Base-by-base conservation (phyloP, 805 yeast genomes). In the Metschnikowia noctiluminum region DNA sequence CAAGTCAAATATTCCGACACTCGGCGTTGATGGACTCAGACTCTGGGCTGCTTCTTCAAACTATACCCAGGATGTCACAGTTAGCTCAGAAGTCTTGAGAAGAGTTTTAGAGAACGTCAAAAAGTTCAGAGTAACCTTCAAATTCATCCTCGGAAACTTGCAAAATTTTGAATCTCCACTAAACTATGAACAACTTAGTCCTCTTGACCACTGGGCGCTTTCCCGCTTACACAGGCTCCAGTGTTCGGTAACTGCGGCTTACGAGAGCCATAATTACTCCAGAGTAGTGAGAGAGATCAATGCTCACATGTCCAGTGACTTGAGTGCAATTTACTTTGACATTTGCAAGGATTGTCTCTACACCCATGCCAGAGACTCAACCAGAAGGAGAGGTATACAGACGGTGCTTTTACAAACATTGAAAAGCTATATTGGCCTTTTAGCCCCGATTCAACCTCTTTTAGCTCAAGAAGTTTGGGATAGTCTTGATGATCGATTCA, bases 1-100 rank as follows among this genome's bases (percentile, higher is more conserved):
- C 7, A 69, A 71, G 32, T 71, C 70, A 8, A 53, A 58, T 13
- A 56, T 70, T 6, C 88, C 89, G 1, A 74, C 82, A 12, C 69
- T 92, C 16, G 98, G 99, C 10, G 79, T 89, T 14, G 98, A 91
- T 64, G 99, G 99, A 0, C 70, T 94, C 51, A 76, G 99, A 57
- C 72, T 91, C 48, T 86, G 97, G 87, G 88, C 85, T 7, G 96
- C 97, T 0, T 91, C 89, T 46, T 77, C 94, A 1, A 92, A 91
- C 63, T 94, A 86, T 60, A 83, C 92, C 2, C 78, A 78, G 40
- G 99, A 94, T 63, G 82, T 94, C 39, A 73, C 81, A 13, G 77
- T 88, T 27, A 89, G 95, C 4, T 80, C 86, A 12, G 81, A 81
- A 27, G 80, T 89, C 10, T 72, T 90, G 58, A 77, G 76, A 31